Percentiles rank a stretch among this genome's conserved stretches.
phyloP scores from a whole-genome alignment of 1,284 basidiomycete genomes.

The Ganoderma lucidum region DNA sequence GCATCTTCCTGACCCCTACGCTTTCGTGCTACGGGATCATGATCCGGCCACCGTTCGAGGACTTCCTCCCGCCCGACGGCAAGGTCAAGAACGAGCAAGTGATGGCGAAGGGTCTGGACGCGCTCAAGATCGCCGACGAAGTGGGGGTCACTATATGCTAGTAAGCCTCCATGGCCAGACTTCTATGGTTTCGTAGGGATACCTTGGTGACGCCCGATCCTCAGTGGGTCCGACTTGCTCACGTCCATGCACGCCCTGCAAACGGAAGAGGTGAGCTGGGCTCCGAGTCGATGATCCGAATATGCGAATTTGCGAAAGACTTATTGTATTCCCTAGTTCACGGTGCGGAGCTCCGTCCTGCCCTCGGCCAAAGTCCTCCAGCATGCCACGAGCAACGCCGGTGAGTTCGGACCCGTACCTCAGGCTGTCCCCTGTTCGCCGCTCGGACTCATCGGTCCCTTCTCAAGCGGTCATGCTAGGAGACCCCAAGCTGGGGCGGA shows the following conservation, averaged over 20 bases:
- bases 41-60: slow-evolving; percentile 52
- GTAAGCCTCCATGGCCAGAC: slow-evolving; percentile 29
- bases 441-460: no score
- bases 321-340: slow-evolving; percentile 39
- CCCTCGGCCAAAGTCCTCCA: slow-evolving; percentile 46
- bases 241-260: slow-evolving; percentile 50
- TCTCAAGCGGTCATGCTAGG: slow-evolving; percentile 45
- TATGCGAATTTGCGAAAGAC: background rate
- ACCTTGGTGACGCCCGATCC: background rate
- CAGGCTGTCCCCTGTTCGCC: background rate
- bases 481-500: slow-evolving; percentile 40
- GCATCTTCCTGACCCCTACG: slow-evolving; percentile 54
- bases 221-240: slow-evolving; percentile 50
- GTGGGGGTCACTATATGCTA: slow-evolving; percentile 49
- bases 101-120: slow-evolving; percentile 48
- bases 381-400: slow-evolving; percentile 55
- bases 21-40: slow-evolving; percentile 54
- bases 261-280: slow-evolving; percentile 44
- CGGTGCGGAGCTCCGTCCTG: slow-evolving; percentile 49
- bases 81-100: slow-evolving; percentile 53
- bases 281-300: no score
- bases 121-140: slow-evolving; percentile 46
- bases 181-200: background rate
- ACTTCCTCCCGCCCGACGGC: slow-evolving; percentile 48
- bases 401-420: slow-evolving; percentile 31